These are phyloP conservation scores for Meripilus lineatus DNA, from an alignment of 1,284 basidiomycete species.

Conservation along the genomic window DNA sequence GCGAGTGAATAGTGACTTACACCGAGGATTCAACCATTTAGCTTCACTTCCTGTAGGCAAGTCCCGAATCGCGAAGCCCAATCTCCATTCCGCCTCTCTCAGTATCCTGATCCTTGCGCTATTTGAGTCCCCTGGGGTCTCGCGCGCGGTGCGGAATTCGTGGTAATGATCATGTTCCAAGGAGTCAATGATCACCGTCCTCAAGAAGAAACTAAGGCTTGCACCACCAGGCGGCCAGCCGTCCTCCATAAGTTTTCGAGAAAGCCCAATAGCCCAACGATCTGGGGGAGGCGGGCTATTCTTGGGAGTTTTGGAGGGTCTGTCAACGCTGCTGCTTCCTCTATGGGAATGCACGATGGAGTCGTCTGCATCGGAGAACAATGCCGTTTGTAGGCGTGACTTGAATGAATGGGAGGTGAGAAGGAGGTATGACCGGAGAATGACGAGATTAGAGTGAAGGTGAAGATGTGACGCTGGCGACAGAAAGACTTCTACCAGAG, in stretches of 20 bases:
- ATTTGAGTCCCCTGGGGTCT: constrained; percentile 11
- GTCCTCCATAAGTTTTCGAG: constrained; percentile 62
- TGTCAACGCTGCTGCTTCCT: neutral
- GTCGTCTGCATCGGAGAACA: constrained; percentile 65
- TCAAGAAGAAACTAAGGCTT: constrained; percentile 75
- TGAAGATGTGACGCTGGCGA: constrained; percentile 46
- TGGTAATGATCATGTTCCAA: constrained; percentile 19
- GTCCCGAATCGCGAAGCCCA: constrained; percentile 80
- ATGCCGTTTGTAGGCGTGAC: constrained; percentile 52
- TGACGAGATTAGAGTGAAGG: constrained; percentile 57
- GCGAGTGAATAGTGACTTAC: constrained; percentile 48
- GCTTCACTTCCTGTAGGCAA: constrained; percentile 60
- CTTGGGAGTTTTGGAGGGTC: neutral
- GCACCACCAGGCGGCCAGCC: constrained; percentile 84
- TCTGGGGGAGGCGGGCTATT: neutral
- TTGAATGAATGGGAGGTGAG: constrained; percentile 64
- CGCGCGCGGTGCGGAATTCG: constrained; percentile 20
- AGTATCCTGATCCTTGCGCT: constrained; percentile 31
- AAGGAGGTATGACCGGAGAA: constrained; percentile 68
- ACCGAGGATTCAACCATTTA: constrained; percentile 74
- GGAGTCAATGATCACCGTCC: constrained; percentile 77
- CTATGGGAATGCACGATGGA: constrained; percentile 26
- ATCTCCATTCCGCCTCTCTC: constrained; percentile 67
- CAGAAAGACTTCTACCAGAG: constrained; percentile 58
- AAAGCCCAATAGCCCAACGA: constrained; percentile 70